Conservation (phyloP, 345 rosid species). For the Populus euphratica region DNA sequence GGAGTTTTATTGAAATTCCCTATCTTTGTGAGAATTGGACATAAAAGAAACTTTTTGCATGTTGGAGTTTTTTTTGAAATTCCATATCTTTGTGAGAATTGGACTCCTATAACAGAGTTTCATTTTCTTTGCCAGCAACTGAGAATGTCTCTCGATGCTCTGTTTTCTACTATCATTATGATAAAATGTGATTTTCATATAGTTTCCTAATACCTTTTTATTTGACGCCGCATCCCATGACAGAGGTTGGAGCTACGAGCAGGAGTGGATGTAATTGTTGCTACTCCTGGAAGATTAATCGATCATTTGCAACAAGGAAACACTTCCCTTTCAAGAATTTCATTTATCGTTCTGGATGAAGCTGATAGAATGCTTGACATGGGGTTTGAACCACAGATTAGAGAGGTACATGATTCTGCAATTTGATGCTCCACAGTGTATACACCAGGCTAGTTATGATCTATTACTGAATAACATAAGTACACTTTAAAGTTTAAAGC, state of each 20-base stretch:
- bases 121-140: not conserved
- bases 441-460: too few species aligned
- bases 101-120: not conserved
- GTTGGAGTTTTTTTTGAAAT: too few species aligned
- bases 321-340: conserved; percentile 31
- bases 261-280: conserved; percentile 37
- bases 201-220: not conserved
- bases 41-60: too few species aligned
- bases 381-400: conserved; percentile 47
- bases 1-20: too few species aligned
- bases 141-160: not conserved
- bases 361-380: conserved; percentile 50
- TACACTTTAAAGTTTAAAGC: too few species aligned
- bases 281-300: conserved; percentile 46
- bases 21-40: too few species aligned
- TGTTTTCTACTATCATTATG: not conserved
- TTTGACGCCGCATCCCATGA: conserved; percentile 3
- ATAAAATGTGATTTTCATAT: not conserved
- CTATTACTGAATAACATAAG: too few species aligned
- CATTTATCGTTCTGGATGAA: conserved; percentile 41
- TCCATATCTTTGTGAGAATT: not conserved
- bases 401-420: conserved; percentile 31
- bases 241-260: conserved; percentile 35
- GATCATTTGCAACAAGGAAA: conserved; percentile 43
- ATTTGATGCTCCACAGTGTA: too few species aligned